These are phyloP conservation scores for Fraxinus cuspidata DNA, from an alignment of 257 asterid species.

Conservation along the genomic window DNA sequence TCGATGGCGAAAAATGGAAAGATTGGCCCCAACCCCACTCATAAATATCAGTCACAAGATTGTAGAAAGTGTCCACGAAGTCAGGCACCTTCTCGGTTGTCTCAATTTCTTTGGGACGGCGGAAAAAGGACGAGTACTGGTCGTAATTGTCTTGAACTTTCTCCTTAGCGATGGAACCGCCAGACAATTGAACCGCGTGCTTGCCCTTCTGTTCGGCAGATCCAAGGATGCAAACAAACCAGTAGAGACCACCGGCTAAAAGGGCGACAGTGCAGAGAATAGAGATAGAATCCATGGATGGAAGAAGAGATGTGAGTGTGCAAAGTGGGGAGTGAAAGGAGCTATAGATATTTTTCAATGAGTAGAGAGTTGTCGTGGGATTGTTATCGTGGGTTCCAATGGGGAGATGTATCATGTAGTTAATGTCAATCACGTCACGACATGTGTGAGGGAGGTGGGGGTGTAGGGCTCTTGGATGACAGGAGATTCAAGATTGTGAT, in stretches of 20 bases:
- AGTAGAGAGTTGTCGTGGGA: neutral
- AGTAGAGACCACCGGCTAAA: constrained; percentile 62
- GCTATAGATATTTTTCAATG: constrained; percentile 19
- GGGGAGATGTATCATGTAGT: too few species aligned
- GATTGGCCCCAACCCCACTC: constrained; percentile 96
- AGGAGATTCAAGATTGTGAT: too few species aligned
- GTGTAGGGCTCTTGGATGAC: too few species aligned
- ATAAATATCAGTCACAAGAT: constrained; percentile 78
- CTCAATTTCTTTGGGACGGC: constrained; percentile 69
- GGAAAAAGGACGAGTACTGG: constrained; percentile 80
- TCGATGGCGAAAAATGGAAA: constrained; percentile 70
- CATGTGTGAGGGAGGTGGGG: too few species aligned
- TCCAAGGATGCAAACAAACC: constrained; percentile 66
- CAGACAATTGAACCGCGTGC: constrained; percentile 66
- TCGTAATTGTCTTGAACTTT: constrained; percentile 61
- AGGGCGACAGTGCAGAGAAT: constrained; percentile 62
- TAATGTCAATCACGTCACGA: too few species aligned
- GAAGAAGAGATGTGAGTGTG: neutral
- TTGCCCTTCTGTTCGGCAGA: constrained; percentile 75
- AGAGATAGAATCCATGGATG: constrained; percentile 54
- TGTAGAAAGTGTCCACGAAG: constrained; percentile 79
- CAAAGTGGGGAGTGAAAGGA: constrained; percentile 14
- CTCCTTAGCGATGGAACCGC: constrained; percentile 69
- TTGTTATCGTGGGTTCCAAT: neutral
- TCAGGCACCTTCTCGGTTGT: constrained; percentile 65